Conservation (phyloP, 192 early-diverging fungal genomes). For the Podila minutissima region DNA sequence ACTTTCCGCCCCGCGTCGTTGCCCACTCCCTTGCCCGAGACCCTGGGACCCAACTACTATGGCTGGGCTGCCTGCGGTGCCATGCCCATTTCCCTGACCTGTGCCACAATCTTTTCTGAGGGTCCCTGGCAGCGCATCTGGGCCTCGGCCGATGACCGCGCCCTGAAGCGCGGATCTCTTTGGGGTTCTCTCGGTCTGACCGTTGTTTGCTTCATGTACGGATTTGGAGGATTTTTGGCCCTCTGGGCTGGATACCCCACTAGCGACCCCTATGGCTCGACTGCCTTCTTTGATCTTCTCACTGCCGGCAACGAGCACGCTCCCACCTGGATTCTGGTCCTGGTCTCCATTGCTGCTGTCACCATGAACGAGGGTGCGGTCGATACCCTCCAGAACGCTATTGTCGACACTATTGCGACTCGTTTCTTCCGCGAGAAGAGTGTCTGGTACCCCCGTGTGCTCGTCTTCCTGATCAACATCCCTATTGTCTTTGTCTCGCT, state of each 20-base stretch:
- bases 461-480: slow-evolving; percentile 38
- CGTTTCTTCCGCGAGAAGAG: slow-evolving; percentile 35
- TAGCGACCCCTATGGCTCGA: slow-evolving; percentile 55
- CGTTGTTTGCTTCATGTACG: slow-evolving; percentile 61
- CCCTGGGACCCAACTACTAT: slow-evolving; percentile 67
- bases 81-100: slow-evolving; percentile 67
- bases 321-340: slow-evolving; percentile 63
- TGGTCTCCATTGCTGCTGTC: slow-evolving; percentile 64
- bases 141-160: slow-evolving; percentile 66
- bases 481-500: slow-evolving; percentile 60
- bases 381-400: slow-evolving; percentile 72
- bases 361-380: slow-evolving; percentile 71
- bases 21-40: slow-evolving; percentile 53
- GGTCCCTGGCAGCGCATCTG: slow-evolving; percentile 79
- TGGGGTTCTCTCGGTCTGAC: slow-evolving; percentile 63
- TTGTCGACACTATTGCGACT: slow-evolving; percentile 70
- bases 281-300: slow-evolving; percentile 71
- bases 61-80: slow-evolving; percentile 70
- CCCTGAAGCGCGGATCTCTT: slow-evolving; percentile 61
- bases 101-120: slow-evolving; percentile 73
- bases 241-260: slow-evolving; percentile 65
- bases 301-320: slow-evolving; percentile 45
- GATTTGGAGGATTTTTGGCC: slow-evolving; percentile 69
- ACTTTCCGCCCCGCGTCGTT: slow-evolving; percentile 59
- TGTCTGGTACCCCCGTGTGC: slow-evolving; percentile 26